Conservation (phyloP, 2,329 filamentous ascomycete genomes). For the Monosporascus cannonballus region DNA sequence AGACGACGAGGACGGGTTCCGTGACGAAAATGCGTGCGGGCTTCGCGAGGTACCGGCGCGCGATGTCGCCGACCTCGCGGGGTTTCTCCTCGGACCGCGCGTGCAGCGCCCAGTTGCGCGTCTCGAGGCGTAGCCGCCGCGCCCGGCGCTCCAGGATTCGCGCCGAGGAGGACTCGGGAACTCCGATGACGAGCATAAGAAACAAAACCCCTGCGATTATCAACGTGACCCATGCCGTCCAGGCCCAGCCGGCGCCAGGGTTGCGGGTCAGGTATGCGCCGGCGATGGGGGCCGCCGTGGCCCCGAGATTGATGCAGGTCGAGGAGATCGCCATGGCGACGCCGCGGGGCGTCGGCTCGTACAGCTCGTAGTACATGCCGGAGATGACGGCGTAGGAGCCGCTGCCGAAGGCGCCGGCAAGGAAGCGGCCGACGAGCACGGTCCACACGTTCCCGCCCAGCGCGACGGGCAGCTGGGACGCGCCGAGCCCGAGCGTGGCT, state of each 20-base stretch:
- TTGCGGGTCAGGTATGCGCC: slow-evolving; percentile 4
- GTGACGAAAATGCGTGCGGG: slow-evolving; percentile 12
- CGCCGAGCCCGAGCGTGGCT: slow-evolving; percentile 7
- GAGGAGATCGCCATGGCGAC: slow-evolving; percentile 11
- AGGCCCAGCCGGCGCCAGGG: slow-evolving; percentile 36
- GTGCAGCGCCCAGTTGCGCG: slow-evolving; percentile 28
- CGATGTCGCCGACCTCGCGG: slow-evolving; percentile 5
- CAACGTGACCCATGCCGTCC: slow-evolving; percentile 49
- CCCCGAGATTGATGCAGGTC: slow-evolving; percentile 11
- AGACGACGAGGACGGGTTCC: slow-evolving; percentile 14
- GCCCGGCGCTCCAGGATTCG: slow-evolving; percentile 44
- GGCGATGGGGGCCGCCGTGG: slow-evolving; percentile 10
- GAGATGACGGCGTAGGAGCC: slow-evolving; percentile 8
- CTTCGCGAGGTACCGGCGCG: slow-evolving; percentile 13
- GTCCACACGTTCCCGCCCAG: slow-evolving; percentile 9
- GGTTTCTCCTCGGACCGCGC: slow-evolving; percentile 21
- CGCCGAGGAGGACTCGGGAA: slow-evolving; percentile 45
- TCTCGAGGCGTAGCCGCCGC: slow-evolving; percentile 38
- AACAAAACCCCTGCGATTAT: slow-evolving; percentile 39
- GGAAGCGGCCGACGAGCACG: slow-evolving; percentile 14
- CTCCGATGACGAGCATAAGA: slow-evolving; percentile 30
- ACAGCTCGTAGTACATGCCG: slow-evolving; percentile 14
- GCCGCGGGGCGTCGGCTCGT: slow-evolving; percentile 10
- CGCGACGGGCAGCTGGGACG: slow-evolving; percentile 15
- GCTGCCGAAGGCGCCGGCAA: slow-evolving; percentile 12